phyloP scores from a whole-genome alignment of 1,284 basidiomycete species.

The Tilletia setariae region DNA sequence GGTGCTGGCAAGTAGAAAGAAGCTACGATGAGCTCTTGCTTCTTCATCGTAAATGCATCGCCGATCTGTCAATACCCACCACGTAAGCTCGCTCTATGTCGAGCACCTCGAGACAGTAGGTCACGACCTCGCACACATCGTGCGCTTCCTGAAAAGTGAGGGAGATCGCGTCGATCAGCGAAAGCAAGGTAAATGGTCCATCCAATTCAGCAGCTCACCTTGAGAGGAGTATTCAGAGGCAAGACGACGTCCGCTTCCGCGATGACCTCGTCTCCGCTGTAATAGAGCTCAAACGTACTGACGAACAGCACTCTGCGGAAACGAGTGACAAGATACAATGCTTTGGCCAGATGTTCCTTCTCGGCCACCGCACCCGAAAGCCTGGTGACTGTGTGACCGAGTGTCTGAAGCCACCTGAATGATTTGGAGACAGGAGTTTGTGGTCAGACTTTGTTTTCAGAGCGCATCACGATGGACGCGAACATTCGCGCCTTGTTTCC shows the following conservation, averaged over 20 bases:
- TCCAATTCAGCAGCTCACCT: background rate
- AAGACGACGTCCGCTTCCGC: slow-evolving; percentile 33
- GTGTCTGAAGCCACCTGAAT: slow-evolving; percentile 38
- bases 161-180: slow-evolving; percentile 27
- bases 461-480: background rate
- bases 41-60: background rate
- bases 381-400: slow-evolving; percentile 45
- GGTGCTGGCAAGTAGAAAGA: background rate
- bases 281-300: slow-evolving; percentile 49
- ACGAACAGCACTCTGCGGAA: slow-evolving; percentile 48
- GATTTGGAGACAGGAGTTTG: background rate
- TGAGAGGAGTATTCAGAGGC: background rate
- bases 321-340: slow-evolving; percentile 47
- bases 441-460: background rate
- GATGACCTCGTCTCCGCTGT: slow-evolving; percentile 50
- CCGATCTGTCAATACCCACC: background rate
- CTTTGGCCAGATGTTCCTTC: slow-evolving; percentile 40
- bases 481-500: background rate
- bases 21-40: too few relatives aligned
- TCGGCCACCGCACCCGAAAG: slow-evolving; percentile 43
- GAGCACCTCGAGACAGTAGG: slow-evolving; percentile 16
- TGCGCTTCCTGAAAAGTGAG: slow-evolving; percentile 49
- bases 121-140: slow-evolving; percentile 40
- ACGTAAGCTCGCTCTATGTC: slow-evolving; percentile 16
- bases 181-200: slow-evolving; percentile 11